phyloP scores from a whole-genome alignment of 2,329 filamentous ascomycete genomes.

The Cytospora chrysosperma region DNA sequence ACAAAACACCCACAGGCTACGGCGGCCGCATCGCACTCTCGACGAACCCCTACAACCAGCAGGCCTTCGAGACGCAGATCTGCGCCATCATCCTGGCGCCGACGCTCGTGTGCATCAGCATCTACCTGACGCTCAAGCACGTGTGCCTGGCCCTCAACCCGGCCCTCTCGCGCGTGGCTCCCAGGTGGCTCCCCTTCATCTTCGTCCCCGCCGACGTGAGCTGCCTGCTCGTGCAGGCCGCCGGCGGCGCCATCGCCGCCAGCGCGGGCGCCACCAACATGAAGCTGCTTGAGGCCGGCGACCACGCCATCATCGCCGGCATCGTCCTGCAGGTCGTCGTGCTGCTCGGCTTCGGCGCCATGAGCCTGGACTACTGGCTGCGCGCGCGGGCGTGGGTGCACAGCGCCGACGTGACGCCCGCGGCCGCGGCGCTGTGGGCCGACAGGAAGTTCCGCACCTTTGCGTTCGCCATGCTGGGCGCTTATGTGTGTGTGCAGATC shows the following conservation, averaged over 20 bases:
- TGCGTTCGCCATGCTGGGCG: slow-evolving; percentile 42
- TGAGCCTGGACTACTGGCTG: slow-evolving; percentile 46
- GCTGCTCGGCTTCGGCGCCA: slow-evolving; percentile 44
- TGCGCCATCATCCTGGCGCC: slow-evolving; percentile 59
- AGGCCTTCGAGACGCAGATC: slow-evolving; percentile 59
- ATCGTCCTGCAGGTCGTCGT: slow-evolving; percentile 55
- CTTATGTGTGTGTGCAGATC: slow-evolving; percentile 47
- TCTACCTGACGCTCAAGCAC: slow-evolving; percentile 66
- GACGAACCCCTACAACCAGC: slow-evolving; percentile 53
- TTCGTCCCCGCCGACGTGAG: slow-evolving; percentile 61
- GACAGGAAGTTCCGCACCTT: slow-evolving; percentile 45
- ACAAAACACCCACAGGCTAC: slow-evolving; percentile 47
- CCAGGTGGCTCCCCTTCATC: slow-evolving; percentile 53
- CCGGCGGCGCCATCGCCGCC: slow-evolving; percentile 56
- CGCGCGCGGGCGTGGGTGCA: slow-evolving; percentile 42
- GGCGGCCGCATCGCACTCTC: slow-evolving; percentile 50
- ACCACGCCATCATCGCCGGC: slow-evolving; percentile 53
- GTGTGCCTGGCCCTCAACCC: slow-evolving; percentile 50
- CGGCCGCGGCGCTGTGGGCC: slow-evolving; percentile 41
- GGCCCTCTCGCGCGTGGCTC: slow-evolving; percentile 49
- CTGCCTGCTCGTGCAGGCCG: slow-evolving; percentile 58
- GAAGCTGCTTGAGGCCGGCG: slow-evolving; percentile 44
- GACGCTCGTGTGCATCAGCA: slow-evolving; percentile 59
- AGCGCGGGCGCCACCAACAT: slow-evolving; percentile 38
- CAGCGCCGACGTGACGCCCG: slow-evolving; percentile 31